Evolutionary conservation across 2,329 filamentous ascomycete species (phyloP), one percentile per base, ranked within the genome.

Genomic region (Aureobasidium musti): DNA sequence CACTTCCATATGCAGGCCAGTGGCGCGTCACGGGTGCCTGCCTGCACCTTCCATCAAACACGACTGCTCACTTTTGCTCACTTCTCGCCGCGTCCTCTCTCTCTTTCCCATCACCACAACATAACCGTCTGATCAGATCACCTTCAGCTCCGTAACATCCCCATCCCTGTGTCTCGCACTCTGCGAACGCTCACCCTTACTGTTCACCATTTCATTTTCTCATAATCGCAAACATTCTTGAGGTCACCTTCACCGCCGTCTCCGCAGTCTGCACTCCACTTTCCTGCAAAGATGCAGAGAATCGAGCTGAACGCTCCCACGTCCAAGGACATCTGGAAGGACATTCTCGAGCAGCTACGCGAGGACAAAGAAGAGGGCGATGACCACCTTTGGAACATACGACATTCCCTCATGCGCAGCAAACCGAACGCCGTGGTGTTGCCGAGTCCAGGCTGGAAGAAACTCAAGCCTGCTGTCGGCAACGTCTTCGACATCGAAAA

Each of bases 401-500:
- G 59, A 19, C 28, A 13, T 45, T 35, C 59, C 4, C 33, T 63
- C 8, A 49, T 50, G 59, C 59, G 59, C 7, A 50, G 19, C n/a
- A 63, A 63, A 30, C 41, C 26, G 7, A n/a, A 3, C 8, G 19
- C 19, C 28, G 19, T n/a, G 8, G 19, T 53, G 0, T 17, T 53
- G n/a, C 50, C 50, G 4, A 5, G 8, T 13, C 19, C 30, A 23
- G 33, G 19, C 35, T 47, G 43, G 43, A 57, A 57, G 8, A 33
- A n/a, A 13, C 1, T 5, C 50, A 53, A 53, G 8, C 37, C 56
- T 26, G 56, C 23, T 13, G 6, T 26, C 35, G 41, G 37, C 21
- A n/a, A 60, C 7, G 11, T 23, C 17, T 35, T 56, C 13, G 53
- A 56, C 5, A 6, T 8, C 1, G 56, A 45, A 11, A 37, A 47